Conservation (phyloP, 495 filamentous ascomycete species). For the Penicillium coffeae region DNA sequence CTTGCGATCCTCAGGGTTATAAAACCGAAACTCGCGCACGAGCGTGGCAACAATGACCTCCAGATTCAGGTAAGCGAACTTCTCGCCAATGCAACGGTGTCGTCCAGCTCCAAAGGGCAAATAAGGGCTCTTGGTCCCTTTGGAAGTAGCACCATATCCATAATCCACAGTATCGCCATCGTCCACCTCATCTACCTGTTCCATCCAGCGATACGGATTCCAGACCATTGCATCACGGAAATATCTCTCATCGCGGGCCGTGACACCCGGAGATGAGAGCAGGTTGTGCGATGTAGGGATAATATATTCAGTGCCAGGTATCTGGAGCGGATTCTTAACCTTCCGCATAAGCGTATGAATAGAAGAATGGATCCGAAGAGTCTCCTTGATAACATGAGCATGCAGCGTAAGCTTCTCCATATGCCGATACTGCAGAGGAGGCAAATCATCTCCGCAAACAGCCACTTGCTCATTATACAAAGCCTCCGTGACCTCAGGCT, state of each 20-base stretch:
- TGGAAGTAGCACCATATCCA: conserved; percentile 87
- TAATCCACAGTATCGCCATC: conserved; percentile 76
- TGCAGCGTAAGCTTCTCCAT: conserved; percentile 67
- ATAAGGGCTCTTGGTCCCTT: conserved; percentile 83
- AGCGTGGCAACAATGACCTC: conserved; percentile 77
- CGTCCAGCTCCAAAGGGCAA: conserved; percentile 92
- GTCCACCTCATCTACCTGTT: conserved; percentile 49
- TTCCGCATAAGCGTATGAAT: conserved; percentile 84
- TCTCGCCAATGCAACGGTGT: conserved; percentile 94
- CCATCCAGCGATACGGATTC: conserved; percentile 88
- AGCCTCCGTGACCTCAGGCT: conserved; percentile 68
- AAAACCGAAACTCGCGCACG: conserved; percentile 71
- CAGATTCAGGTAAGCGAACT: conserved; percentile 93
- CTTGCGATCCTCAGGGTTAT: conserved; percentile 62
- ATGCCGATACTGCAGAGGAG: conserved; percentile 61
- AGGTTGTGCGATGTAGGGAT: conserved; percentile 73
- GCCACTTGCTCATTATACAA: conserved; percentile 70
- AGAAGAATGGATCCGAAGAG: conserved; percentile 72
- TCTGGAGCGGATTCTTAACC: conserved; percentile 73
- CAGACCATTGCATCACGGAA: conserved; percentile 79
- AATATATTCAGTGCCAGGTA: conserved; percentile 73
- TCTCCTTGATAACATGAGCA: conserved; percentile 72
- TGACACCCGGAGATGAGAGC: conserved; percentile 78
- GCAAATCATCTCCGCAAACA: conserved; percentile 58
- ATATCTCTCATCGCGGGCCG: conserved; percentile 61